phyloP scores from a whole-genome alignment of 495 filamentous ascomycete species.

The Polyplosphaeria fusca region DNA sequence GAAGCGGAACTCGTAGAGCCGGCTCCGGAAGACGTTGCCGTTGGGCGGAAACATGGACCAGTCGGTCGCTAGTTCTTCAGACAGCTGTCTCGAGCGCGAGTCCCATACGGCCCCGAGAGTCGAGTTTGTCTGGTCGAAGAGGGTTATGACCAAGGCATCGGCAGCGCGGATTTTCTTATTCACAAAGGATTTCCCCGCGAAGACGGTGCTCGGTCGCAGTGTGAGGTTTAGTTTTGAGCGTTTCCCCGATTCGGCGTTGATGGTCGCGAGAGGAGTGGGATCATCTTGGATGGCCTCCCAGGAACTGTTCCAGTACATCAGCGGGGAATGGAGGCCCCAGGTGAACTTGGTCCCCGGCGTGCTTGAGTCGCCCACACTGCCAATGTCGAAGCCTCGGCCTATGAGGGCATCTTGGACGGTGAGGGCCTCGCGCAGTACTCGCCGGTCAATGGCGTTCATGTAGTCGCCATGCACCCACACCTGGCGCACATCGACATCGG shows the following conservation, averaged over 20 bases:
- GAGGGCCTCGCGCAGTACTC: constrained; percentile 59
- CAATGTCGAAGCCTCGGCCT: constrained; percentile 17
- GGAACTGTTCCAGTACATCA: constrained; percentile 72
- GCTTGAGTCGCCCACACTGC: neutral
- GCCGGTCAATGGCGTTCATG: constrained; percentile 63
- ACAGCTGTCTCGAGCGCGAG: constrained; percentile 48
- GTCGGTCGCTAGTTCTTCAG: constrained; percentile 42
- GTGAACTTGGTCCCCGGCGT: neutral
- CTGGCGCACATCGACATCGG: constrained; percentile 52
- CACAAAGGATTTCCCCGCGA: constrained; percentile 68
- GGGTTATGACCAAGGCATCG: constrained; percentile 69
- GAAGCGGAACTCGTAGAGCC: constrained; percentile 70
- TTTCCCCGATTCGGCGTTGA: constrained; percentile 55
- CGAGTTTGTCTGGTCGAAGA: constrained; percentile 61
- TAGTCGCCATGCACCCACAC: constrained; percentile 58
- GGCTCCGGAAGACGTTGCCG: constrained; percentile 49
- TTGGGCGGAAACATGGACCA: constrained; percentile 62
- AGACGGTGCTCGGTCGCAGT: constrained; percentile 67
- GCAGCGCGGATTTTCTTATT: constrained; percentile 59
- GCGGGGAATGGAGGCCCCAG: constrained; percentile 63
- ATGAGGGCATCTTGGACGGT: constrained; percentile 52
- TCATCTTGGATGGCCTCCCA: constrained; percentile 53
- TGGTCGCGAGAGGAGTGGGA: constrained; percentile 57
- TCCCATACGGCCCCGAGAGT: constrained; percentile 60
- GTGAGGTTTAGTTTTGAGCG: constrained; percentile 64